phyloP scores from a whole-genome alignment of 1,284 basidiomycete genomes.

The Pseudozyma sp. region DNA sequence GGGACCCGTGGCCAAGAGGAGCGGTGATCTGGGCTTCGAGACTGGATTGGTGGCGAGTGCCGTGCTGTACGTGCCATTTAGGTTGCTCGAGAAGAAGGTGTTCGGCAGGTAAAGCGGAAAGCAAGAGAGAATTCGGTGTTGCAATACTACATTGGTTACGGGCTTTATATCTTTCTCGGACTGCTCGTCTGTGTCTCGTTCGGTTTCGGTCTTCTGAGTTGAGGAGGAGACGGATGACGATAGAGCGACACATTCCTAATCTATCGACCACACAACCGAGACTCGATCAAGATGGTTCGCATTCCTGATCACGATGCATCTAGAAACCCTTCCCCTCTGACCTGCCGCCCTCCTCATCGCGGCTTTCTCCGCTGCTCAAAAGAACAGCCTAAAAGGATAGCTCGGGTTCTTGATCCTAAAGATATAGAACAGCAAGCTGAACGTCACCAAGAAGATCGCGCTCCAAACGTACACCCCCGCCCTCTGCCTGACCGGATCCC shows the following conservation, averaged over 20 bases:
- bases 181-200: too few relatives aligned
- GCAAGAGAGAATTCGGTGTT: neutral
- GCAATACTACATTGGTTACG: neutral
- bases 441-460: constrained; percentile 82
- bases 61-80: constrained; percentile 62
- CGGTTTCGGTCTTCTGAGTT: too few relatives aligned
- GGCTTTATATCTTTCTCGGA: neutral
- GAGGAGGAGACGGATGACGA: too few relatives aligned
- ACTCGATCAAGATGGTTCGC: too few relatives aligned
- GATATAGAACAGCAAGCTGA: constrained; percentile 86
- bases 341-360: neutral
- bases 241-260: too few relatives aligned
- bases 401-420: constrained; percentile 87
- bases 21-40: constrained; percentile 69
- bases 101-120: constrained; percentile 31
- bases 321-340: too few relatives aligned
- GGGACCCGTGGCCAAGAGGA: constrained; percentile 60
- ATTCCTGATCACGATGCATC: neutral
- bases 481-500: constrained; percentile 80
- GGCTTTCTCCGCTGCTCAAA: constrained; percentile 6
- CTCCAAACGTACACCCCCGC: constrained; percentile 90
- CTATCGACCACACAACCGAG: too few relatives aligned
- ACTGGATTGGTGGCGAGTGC: constrained; percentile 64
- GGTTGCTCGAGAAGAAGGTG: constrained; percentile 61
- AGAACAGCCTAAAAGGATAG: constrained; percentile 57